Evolutionary conservation across 1,284 basidiomycete species (phyloP).

Genomic region (Cutaneotrichosporon cyanovorans): DNA sequence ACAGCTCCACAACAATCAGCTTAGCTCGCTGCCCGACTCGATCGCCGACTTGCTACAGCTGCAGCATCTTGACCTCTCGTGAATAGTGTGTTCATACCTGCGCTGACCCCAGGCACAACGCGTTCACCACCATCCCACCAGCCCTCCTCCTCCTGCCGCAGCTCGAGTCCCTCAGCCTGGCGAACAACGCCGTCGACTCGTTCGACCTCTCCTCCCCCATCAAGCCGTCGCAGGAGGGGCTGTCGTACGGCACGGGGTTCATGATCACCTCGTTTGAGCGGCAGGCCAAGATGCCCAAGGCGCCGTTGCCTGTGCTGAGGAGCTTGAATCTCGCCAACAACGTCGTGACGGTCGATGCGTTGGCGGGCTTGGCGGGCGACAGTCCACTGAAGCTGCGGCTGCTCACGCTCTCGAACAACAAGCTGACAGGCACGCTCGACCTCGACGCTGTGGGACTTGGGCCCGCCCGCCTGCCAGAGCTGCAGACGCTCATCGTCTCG

Average conservation of each 20-base stretch:
- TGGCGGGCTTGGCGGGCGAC: slow-evolving; percentile 17
- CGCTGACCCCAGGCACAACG: slow-evolving; percentile 29
- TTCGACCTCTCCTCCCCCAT: slow-evolving; percentile 33
- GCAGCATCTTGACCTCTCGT: slow-evolving; percentile 39
- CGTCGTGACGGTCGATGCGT: slow-evolving; percentile 18
- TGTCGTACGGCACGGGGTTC: slow-evolving; percentile 40
- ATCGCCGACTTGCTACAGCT: slow-evolving; percentile 41
- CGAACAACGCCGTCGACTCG: slow-evolving; percentile 32
- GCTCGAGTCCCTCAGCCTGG: slow-evolving; percentile 37
- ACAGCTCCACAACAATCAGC: slow-evolving; percentile 32
- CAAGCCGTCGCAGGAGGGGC: slow-evolving; percentile 35
- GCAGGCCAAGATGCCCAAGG: slow-evolving; percentile 16
- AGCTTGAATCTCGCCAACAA: slow-evolving; percentile 35
- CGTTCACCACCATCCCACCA: slow-evolving; percentile 30
- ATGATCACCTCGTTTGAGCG: slow-evolving; percentile 37
- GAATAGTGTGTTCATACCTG: slow-evolving; percentile 6
- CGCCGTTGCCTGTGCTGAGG: slow-evolving; percentile 28
- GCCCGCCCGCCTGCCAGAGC: slow-evolving; percentile 20
- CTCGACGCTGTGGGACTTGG: slow-evolving; percentile 17
- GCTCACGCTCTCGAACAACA: slow-evolving; percentile 32
- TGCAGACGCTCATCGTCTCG: slow-evolving; percentile 23
- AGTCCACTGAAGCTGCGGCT: slow-evolving; percentile 19
- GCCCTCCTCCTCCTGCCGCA: slow-evolving; percentile 37
- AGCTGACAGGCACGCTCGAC: slow-evolving; percentile 25
- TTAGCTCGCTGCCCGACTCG: slow-evolving; percentile 31